Evolutionary conservation across 306 rosid genomes (phyloP).

Genomic region (Calophaca sinica): DNA sequence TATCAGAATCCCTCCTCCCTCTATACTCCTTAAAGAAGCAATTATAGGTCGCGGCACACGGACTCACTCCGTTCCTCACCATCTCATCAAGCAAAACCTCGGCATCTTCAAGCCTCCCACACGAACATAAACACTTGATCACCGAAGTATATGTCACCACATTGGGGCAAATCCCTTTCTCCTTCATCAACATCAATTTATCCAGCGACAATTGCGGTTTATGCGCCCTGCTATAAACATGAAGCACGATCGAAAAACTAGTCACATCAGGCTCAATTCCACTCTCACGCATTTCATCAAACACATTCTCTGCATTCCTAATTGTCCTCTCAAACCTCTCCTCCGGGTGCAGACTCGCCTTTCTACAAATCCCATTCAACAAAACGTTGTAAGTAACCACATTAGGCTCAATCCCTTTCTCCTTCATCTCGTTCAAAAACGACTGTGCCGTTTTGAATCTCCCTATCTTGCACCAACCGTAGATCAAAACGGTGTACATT

Average conservation of each 20-base stretch:
- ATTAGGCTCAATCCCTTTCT: slow-evolving; percentile 73
- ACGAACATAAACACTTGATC: slow-evolving; percentile 79
- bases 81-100: slow-evolving; percentile 75
- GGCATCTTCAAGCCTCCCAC: slow-evolving; percentile 83
- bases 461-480: slow-evolving; percentile 89
- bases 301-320: slow-evolving; percentile 72
- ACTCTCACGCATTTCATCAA: slow-evolving; percentile 74
- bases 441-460: slow-evolving; percentile 59
- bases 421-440: slow-evolving; percentile 72
- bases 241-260: slow-evolving; percentile 81
- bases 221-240: slow-evolving; percentile 91
- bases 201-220: slow-evolving; percentile 79
- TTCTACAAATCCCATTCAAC: slow-evolving; percentile 86
- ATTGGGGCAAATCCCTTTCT: slow-evolving; percentile 72
- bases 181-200: slow-evolving; percentile 73
- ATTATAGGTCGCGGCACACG: slow-evolving; percentile 75
- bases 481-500: slow-evolving; percentile 75
- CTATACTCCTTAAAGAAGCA: slow-evolving; percentile 83
- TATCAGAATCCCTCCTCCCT: slow-evolving; percentile 71
- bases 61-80: slow-evolving; percentile 71
- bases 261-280: slow-evolving; percentile 92
- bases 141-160: slow-evolving; percentile 82
- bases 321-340: slow-evolving; percentile 82
- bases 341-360: slow-evolving; percentile 81
- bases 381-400: slow-evolving; percentile 81